Evolutionary conservation across 164 flowering plant species (phyloP), one percentile per base, ranked within the genome.

Genomic region (Taxillus chinensis): DNA sequence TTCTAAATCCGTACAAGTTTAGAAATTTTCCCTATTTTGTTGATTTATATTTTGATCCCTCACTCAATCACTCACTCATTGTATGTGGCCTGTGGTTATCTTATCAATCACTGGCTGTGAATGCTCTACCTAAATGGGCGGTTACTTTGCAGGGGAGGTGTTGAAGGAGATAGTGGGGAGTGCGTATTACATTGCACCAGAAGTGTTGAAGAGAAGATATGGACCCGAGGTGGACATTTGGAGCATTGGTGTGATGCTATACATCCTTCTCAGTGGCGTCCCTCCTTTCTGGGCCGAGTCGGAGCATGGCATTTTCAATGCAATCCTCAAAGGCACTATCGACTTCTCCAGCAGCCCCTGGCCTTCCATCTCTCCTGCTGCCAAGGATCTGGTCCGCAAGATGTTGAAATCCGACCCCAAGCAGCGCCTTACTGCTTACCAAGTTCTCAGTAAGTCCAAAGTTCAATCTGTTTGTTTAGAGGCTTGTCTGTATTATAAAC

Each of bases 271-370:
- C 0, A 67, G 67, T 74, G 93, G 96, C 27, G 91, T 85, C 73
- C 96, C 96, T 66, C 96, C 96, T 7, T 89, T 86, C 66, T 89
- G 91, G 91, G 92, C 90, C 38, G 97, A 90, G 66, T 81, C 92
- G 7, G 97, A 90, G 66, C 74, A 80, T 64, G 95, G 95, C 15
- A 90, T 90, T 62, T 88, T 90, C 84, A 86, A 88, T 67, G 93
- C 95, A 1, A 88, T 90, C 57, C 62, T 85, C 46, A 79, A 85
- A 0, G 90, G 91, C 0, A 84, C 83, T 41, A 55, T 90, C 41
- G 97, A 90, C 71, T 90, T 90, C 70, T 70, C 84, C 14, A 74
- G 82, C 41, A 93, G 86, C 66, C 97, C 97, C 56, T 90, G 97
- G 95, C 95, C 93, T 0, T 68, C 82, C 10, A 82, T 88, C 64